phyloP scores from a whole-genome alignment of 2,329 filamentous ascomycete genomes.

The Anisogramma anomala region DNA sequence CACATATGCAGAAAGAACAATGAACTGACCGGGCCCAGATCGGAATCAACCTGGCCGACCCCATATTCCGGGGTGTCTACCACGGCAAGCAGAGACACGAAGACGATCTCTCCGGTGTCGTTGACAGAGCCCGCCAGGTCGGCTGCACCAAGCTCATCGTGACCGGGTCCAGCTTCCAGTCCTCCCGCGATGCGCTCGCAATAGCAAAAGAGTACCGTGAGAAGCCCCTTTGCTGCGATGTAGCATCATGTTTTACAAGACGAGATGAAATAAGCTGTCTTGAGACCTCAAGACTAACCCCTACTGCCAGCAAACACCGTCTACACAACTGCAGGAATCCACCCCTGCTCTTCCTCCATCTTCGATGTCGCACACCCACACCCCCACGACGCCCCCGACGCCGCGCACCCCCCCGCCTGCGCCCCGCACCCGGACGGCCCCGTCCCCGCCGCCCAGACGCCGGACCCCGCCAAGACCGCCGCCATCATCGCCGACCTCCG shows the following conservation, averaged over 20 bases:
- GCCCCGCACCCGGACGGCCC: constrained; percentile 39
- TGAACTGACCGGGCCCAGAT: constrained; percentile 38
- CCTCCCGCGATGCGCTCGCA: constrained; percentile 62
- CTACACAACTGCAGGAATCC: constrained; percentile 85
- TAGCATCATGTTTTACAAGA: no score
- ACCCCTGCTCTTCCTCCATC: constrained; percentile 75
- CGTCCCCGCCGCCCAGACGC: constrained; percentile 34
- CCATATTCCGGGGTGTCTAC: constrained; percentile 76
- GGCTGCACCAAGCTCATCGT: constrained; percentile 87
- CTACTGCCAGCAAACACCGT: constrained; percentile 55
- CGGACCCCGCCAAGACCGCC: constrained; percentile 32
- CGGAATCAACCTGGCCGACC: constrained; percentile 91
- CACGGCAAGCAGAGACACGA: constrained; percentile 67
- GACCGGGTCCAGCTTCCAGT: constrained; percentile 76
- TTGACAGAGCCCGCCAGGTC: constrained; percentile 64
- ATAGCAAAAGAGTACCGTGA: constrained; percentile 64
- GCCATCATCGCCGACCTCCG: constrained; percentile 49
- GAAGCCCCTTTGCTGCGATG: no score
- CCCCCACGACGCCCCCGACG: constrained; percentile 25
- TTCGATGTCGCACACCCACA: constrained; percentile 51
- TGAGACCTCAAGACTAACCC: neutral
- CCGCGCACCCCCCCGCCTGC: constrained; percentile 40
- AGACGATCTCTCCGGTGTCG: constrained; percentile 61
- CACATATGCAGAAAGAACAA: neutral
- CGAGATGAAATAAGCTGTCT: no score